Conservation (phyloP, 805 yeast species). For the Hanseniaspora jakobsenii region DNA sequence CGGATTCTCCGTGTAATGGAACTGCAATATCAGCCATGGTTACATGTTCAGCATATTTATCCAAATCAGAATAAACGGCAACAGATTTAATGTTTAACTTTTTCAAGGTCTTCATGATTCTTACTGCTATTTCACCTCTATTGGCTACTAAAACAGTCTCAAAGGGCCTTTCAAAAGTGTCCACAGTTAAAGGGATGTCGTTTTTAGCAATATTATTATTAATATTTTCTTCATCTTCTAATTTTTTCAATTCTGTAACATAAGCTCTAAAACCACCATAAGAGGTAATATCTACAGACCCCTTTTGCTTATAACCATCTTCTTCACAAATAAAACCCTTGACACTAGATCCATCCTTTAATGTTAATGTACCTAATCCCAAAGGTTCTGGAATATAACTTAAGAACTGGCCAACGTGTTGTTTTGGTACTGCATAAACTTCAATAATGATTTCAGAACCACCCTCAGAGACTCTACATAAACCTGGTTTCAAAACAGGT, state of each 20-base stretch:
- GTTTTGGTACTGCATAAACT: constrained; percentile 69
- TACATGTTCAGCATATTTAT: constrained; percentile 79
- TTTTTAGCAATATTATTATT: constrained; percentile 16
- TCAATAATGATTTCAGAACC: constrained; percentile 65
- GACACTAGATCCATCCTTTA: constrained; percentile 68
- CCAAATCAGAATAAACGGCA: constrained; percentile 85
- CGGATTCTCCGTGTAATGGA: constrained; percentile 66
- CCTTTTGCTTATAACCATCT: constrained; percentile 58
- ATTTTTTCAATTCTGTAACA: constrained; percentile 20
- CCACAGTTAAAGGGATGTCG: constrained; percentile 6
- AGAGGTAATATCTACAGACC: constrained; percentile 68
- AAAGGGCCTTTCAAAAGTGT: constrained; percentile 44
- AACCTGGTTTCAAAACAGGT: constrained; percentile 80
- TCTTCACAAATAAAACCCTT: constrained; percentile 95
- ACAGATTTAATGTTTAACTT: constrained; percentile 66
- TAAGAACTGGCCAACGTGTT: constrained; percentile 69
- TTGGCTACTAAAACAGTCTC: constrained; percentile 84
- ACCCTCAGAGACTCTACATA: constrained; percentile 45
- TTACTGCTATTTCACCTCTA: constrained; percentile 94
- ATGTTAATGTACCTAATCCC: constrained; percentile 88
- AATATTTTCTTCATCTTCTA: constrained; percentile 25
- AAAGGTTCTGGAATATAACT: constrained; percentile 86
- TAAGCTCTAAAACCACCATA: constrained; percentile 83
- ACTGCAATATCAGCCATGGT: constrained; percentile 69
- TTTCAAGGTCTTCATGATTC: constrained; percentile 80